Evolutionary conservation across 1,284 basidiomycete genomes (phyloP), one percentile per base, ranked within the genome.

Genomic region (Ganoderma boninense): DNA sequence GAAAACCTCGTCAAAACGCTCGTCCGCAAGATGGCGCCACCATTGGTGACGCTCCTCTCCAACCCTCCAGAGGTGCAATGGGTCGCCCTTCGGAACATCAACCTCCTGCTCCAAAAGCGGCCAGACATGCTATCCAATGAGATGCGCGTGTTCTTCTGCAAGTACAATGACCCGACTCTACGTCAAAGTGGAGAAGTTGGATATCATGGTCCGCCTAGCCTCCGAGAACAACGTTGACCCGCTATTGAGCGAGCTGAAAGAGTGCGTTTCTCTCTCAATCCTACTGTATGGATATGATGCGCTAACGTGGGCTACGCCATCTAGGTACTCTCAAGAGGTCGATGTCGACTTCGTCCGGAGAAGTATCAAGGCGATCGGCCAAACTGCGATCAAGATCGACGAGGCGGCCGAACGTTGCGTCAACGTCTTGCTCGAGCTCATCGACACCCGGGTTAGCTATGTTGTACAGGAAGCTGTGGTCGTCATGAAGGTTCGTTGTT

Each of bases 131-230:
- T 99, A 7, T 90, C 93, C 38, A 97, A 95, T 82, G 97, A 99
- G 83, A 97, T 99, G 92, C 92, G 97, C 69, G 97, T 99, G 32
- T 99, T 99, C 82, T 99, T 99, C 86, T 99, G 98, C 92, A 99
- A 99, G 82, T 99, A 99, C 85, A 99, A 99, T 81, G 98, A 99
- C 79, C 97, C 98, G n/a, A 2, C 86, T 97, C 43, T 99, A 99
- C 79, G 97, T 99, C 82, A 99, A 99, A 84, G 90, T 99, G 64
- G 97, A 98, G 82, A 99, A 99, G 82, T 85, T 99, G 72, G 98
- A 98, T 77, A 98, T 99, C 81, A 99, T 99, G 97, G 96, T 98
- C 72, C 91, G 96, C 67, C 85, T 99, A 66, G 97, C 96, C 3
- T 89, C 89, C 42, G 96, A 98, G 71, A 92, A 92, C 79, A 99